These are phyloP conservation scores for Puccinellia tenuiflora DNA, from an alignment of 176 grass and related monocot genomes.

Conservation along the genomic window DNA sequence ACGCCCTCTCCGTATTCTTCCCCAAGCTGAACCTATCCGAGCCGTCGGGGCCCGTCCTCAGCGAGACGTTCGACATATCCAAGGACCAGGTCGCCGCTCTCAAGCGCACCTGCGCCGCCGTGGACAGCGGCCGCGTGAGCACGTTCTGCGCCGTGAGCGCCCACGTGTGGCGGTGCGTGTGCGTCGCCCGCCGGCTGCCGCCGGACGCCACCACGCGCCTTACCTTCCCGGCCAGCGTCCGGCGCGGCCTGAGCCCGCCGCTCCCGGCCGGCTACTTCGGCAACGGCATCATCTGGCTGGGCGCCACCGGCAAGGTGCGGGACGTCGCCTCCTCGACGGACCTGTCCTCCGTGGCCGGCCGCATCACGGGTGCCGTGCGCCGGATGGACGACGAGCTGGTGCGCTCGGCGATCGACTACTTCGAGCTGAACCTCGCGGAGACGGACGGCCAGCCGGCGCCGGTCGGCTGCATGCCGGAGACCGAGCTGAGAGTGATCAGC, in stretches of 20 bases:
- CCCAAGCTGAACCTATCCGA: background rate
- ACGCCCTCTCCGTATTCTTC: conserved; percentile 27
- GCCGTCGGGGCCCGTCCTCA: background rate
- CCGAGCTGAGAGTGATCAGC: conserved; percentile 15
- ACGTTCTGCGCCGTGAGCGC: conserved; percentile 38
- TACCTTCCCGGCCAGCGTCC: background rate
- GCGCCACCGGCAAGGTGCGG: background rate
- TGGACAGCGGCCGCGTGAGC: background rate
- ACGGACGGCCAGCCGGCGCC: background rate
- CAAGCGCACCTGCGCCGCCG: background rate
- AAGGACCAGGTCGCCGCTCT: conserved; percentile 8
- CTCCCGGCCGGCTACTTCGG: background rate
- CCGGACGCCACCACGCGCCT: background rate
- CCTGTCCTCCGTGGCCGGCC: background rate
- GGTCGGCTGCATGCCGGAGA: background rate
- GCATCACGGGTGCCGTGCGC: background rate
- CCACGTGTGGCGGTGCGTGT: conserved; percentile 42
- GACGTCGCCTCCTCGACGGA: background rate
- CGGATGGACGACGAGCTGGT: conserved; percentile 12
- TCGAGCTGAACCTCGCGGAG: background rate
- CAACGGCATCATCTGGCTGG: background rate
- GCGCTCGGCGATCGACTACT: conserved; percentile 25
- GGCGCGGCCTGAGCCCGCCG: background rate
- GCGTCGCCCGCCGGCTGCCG: conserved; percentile 23
- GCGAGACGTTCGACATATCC: background rate